Conservation (phyloP, 495 filamentous ascomycete genomes). For the Trichoderma gamsii region DNA sequence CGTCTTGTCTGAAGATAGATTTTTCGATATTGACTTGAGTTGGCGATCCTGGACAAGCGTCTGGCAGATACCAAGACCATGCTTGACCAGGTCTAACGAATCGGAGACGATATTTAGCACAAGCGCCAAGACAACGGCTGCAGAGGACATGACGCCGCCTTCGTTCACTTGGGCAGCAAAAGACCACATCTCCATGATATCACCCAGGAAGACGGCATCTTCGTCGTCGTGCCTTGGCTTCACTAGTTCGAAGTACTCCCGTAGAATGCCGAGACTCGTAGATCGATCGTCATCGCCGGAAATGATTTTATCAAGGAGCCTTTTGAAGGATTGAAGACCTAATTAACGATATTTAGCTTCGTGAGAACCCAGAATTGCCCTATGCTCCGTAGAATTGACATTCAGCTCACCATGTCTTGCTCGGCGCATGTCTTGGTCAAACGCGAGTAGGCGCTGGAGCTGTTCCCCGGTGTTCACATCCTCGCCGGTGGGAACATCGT, state of each 20-base stretch:
- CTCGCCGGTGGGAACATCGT: constrained; percentile 45
- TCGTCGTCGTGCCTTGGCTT: constrained; percentile 47
- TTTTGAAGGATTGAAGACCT: constrained; percentile 74
- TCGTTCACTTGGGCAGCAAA: constrained; percentile 65
- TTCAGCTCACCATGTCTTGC: constrained; percentile 56
- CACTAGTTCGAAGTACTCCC: constrained; percentile 66
- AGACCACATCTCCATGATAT: constrained; percentile 74
- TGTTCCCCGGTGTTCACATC: constrained; percentile 55
- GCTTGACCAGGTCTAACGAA: constrained; percentile 61
- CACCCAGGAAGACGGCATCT: constrained; percentile 55
- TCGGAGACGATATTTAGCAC: constrained; percentile 67
- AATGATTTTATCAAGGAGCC: constrained; percentile 61
- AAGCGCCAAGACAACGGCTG: constrained; percentile 69
- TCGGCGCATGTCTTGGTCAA: constrained; percentile 55
- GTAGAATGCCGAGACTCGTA: constrained; percentile 55
- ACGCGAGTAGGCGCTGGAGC: constrained; percentile 56
- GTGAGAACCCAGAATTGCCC: neutral
- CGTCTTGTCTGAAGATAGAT: constrained; percentile 61
- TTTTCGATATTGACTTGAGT: constrained; percentile 63
- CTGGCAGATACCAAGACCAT: constrained; percentile 66
- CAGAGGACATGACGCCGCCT: constrained; percentile 65
- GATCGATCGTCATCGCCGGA: constrained; percentile 43
- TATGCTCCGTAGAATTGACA: neutral
- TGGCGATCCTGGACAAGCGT: constrained; percentile 67
- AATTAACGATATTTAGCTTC: neutral